Conservation (phyloP, 345 rosid species). For the Citropsis articulata region DNA sequence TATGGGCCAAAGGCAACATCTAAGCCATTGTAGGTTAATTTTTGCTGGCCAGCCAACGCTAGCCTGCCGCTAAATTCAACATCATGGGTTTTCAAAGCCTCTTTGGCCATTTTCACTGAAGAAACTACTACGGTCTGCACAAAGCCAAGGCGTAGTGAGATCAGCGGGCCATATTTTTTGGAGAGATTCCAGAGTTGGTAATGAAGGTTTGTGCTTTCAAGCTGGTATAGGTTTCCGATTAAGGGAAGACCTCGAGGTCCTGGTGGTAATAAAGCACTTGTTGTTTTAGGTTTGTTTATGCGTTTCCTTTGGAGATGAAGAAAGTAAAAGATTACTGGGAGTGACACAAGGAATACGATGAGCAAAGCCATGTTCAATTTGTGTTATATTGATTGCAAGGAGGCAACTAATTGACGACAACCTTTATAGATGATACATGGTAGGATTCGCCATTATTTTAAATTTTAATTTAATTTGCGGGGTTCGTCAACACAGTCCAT, state of each 20-base stretch:
- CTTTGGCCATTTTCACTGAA: constrained; percentile 22
- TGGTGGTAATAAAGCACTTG: constrained; percentile 31
- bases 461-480: too few relatives aligned
- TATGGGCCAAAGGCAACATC: constrained; percentile 30
- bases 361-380: too few relatives aligned
- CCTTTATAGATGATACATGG: too few relatives aligned
- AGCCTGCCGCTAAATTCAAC: constrained; percentile 20
- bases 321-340: too few relatives aligned
- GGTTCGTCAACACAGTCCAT: too few relatives aligned
- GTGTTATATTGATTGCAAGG: too few relatives aligned
- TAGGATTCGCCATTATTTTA: too few relatives aligned
- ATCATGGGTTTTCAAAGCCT: constrained; percentile 27
- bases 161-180: constrained; percentile 43
- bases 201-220: constrained; percentile 28
- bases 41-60: too few relatives aligned
- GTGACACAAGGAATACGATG: too few relatives aligned
- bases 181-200: constrained; percentile 39
- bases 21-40: too few relatives aligned
- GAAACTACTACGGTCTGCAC: constrained; percentile 30
- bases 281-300: not conserved
- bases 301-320: too few relatives aligned
- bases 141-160: constrained; percentile 38
- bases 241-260: constrained; percentile 44
- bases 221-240: constrained; percentile 47
- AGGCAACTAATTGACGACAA: too few relatives aligned